Conservation (phyloP, 164 flowering plant genomes). For the Nelumbo lutea region DNA sequence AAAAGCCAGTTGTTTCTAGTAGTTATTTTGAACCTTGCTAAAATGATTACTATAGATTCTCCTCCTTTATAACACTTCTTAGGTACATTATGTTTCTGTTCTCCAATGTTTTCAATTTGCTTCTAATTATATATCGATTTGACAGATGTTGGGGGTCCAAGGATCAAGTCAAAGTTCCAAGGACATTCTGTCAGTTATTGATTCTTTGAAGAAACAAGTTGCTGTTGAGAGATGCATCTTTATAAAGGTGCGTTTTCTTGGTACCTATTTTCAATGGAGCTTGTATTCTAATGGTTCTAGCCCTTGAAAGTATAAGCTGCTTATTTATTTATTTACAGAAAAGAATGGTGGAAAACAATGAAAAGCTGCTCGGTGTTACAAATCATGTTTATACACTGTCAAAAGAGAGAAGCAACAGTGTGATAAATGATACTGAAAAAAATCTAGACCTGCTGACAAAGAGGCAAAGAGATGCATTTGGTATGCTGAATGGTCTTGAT, state of each 20-base stretch:
- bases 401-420: conserved; percentile 34
- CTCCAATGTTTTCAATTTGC: too few species aligned
- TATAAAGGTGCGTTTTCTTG: conserved; percentile 51
- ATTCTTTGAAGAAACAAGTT: conserved; percentile 56
- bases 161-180: conserved; percentile 9
- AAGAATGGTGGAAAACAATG: conserved; percentile 66
- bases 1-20: too few species aligned
- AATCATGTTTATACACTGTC: conserved; percentile 38
- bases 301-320: background rate
- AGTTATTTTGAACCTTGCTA: too few species aligned
- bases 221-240: conserved; percentile 40
- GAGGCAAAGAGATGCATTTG: conserved; percentile 73
- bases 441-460: conserved; percentile 46
- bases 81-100: too few species aligned
- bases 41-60: too few species aligned
- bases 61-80: too few species aligned
- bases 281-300: background rate
- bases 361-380: conserved; percentile 48
- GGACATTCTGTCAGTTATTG: conserved; percentile 48
- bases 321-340: conserved; percentile 36
- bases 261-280: background rate
- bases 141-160: conserved; percentile 27
- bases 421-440: conserved; percentile 15
- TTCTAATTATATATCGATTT: too few species aligned
- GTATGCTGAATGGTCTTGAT: conserved; percentile 55